Evolutionary conservation across 1,284 basidiomycete species (phyloP).

Genomic region (Malassezia globosa): DNA sequence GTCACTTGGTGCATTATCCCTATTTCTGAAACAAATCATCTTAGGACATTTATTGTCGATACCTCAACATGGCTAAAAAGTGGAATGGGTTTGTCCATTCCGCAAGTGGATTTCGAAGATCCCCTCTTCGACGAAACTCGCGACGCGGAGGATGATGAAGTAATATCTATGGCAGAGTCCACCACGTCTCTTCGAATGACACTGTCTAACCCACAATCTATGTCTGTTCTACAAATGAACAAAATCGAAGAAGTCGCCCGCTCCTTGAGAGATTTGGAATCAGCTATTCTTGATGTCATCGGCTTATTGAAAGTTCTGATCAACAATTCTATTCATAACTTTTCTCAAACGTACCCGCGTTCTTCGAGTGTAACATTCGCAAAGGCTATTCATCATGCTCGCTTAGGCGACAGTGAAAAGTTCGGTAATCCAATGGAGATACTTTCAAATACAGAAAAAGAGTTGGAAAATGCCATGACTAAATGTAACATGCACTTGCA

Average conservation of each 20-base stretch:
- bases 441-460: background rate
- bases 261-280: background rate
- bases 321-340: background rate
- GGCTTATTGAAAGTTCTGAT: background rate
- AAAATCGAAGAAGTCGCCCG: background rate
- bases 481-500: background rate
- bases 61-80: slow-evolving; percentile 30
- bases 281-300: background rate
- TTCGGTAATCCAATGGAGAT: background rate
- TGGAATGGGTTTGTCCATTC: slow-evolving; percentile 20
- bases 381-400: background rate
- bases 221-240: background rate
- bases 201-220: background rate
- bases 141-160: background rate
- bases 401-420: background rate
- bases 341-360: background rate
- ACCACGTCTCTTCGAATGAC: background rate
- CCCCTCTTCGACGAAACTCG: background rate
- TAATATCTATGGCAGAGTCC: background rate
- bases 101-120: background rate
- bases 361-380: background rate
- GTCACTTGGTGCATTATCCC: slow-evolving; percentile 23
- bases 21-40: slow-evolving; percentile 13
- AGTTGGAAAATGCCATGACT: background rate
- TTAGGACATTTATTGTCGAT: slow-evolving; percentile 17